Evolutionary conservation across 106 monocot species (phyloP).

Genomic region (Posidonia australis): DNA sequence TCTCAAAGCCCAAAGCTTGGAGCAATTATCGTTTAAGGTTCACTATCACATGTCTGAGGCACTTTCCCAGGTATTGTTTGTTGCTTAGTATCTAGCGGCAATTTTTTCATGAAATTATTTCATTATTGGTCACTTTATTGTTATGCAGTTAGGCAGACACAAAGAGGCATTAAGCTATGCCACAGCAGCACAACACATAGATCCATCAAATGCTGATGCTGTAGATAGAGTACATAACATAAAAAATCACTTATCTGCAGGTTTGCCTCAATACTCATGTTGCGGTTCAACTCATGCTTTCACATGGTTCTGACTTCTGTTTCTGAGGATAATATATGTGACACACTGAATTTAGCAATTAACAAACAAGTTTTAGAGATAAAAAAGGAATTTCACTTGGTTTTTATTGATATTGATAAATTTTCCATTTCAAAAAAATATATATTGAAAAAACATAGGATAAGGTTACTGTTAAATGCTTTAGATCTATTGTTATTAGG

Average conservation of each 20-base stretch:
- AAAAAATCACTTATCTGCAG: slow-evolving; percentile 45
- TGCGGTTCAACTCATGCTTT: no score
- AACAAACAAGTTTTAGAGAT: no score
- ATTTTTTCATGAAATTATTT: not conserved
- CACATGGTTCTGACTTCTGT: not conserved
- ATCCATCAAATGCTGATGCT: slow-evolving; percentile 33
- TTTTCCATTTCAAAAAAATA: no score
- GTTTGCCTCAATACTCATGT: slow-evolving; percentile 12
- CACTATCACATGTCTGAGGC: slow-evolving; percentile 79
- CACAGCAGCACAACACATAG: slow-evolving; percentile 26
- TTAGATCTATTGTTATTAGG: no score
- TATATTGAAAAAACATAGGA: no score
- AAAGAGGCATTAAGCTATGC: slow-evolving; percentile 64
- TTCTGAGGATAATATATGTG: no score
- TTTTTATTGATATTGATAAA: no score
- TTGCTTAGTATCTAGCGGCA: not conserved
- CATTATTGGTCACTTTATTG: not conserved
- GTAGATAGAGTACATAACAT: slow-evolving; percentile 35
- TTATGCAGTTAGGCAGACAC: slow-evolving; percentile 46
- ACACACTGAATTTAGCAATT: no score
- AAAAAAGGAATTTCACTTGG: no score
- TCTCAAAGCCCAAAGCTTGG: slow-evolving; percentile 47
- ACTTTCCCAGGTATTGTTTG: slow-evolving; percentile 51
- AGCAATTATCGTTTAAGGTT: slow-evolving; percentile 52
- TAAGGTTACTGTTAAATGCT: no score